Conservation (phyloP, 2,329 filamentous ascomycete genomes). For the Pseudogymnoascus sp. region DNA sequence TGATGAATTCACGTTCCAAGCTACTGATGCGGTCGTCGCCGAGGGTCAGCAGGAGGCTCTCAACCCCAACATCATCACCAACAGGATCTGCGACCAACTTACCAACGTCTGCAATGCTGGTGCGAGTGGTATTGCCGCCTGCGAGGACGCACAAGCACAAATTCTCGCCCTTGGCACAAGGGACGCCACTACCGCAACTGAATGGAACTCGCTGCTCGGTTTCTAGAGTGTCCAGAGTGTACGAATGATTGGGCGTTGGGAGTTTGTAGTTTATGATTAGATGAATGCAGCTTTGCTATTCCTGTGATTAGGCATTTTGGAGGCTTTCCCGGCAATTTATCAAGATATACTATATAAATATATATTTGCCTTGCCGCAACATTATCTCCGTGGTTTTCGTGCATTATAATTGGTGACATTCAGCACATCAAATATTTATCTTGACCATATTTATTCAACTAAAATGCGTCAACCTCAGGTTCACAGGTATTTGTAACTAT, state of each 20-base stretch:
- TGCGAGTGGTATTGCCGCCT: slow-evolving; percentile 46
- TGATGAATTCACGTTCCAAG: slow-evolving; percentile 59
- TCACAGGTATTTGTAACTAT: not conserved
- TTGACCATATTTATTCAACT: not conserved
- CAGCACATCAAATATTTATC: not conserved
- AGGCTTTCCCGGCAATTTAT: not conserved
- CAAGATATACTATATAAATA: not conserved
- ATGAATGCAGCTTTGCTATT: not conserved
- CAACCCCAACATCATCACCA: slow-evolving; percentile 67
- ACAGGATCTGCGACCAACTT: slow-evolving; percentile 62
- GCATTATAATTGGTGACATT: not conserved
- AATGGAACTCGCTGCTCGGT: slow-evolving; percentile 32
- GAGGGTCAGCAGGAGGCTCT: slow-evolving; percentile 57
- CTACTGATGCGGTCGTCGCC: slow-evolving; percentile 51
- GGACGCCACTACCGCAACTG: slow-evolving; percentile 39
- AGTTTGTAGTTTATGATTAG: slow-evolving; percentile 5
- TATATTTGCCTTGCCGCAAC: not conserved
- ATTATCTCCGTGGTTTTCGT: not conserved
- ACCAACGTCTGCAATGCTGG: slow-evolving; percentile 58
- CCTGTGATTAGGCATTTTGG: not conserved
- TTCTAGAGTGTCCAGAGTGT: slow-evolving; percentile 19
- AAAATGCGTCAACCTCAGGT: not conserved
- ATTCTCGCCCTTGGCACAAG: slow-evolving; percentile 41
- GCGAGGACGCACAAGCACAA: slow-evolving; percentile 42
- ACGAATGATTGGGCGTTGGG: not conserved